A percentile compares a stretch with the other conserved stretches of the same genome.
Conservation (phyloP, 129 eudicot genomes). For the Solidago caesia region DNA sequence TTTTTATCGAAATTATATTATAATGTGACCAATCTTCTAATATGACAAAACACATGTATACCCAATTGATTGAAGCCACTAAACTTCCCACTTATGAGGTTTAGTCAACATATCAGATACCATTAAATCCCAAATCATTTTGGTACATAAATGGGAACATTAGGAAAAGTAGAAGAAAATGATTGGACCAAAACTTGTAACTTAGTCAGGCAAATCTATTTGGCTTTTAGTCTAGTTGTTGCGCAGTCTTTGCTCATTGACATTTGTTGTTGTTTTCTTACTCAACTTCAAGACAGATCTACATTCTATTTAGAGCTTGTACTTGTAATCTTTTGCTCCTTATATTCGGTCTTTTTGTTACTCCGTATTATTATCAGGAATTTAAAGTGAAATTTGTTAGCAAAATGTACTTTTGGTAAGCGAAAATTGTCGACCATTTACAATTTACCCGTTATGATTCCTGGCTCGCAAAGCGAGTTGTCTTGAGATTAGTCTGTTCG, state of each 20-base stretch:
- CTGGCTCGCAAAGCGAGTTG: no score
- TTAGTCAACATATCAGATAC: neutral
- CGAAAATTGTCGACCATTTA: neutral
- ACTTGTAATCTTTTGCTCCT: neutral
- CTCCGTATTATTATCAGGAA: no score
- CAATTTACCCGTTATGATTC: neutral
- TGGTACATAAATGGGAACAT: conserved; percentile 17
- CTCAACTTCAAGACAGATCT: neutral
- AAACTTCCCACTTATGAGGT: neutral
- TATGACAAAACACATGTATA: neutral
- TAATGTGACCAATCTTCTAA: neutral
- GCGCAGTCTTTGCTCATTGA: conserved; percentile 17
- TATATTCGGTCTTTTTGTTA: no score
- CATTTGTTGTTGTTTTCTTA: conserved; percentile 21
- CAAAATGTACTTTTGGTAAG: neutral
- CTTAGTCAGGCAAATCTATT: neutral
- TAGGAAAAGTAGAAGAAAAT: neutral
- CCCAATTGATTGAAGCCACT: neutral
- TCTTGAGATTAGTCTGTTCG: no score
- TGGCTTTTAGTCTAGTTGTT: neutral
- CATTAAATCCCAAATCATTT: neutral
- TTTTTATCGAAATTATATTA: neutral
- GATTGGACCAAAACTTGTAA: conserved; percentile 10
- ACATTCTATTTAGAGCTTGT: neutral
- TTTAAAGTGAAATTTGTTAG: neutral